Conservation (phyloP, 805 yeast species). For the Candida multigemmis region DNA sequence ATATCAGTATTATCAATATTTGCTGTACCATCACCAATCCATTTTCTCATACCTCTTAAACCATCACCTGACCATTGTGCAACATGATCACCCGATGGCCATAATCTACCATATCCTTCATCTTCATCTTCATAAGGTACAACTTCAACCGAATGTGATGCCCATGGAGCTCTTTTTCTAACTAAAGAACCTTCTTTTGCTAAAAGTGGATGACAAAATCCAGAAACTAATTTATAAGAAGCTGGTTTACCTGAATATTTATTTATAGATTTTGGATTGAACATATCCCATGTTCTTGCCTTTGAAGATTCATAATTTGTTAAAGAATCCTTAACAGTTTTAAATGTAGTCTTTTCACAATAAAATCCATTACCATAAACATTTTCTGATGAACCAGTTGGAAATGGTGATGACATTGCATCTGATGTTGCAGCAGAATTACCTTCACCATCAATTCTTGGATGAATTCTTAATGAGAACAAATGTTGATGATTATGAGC, state of each 20-base stretch:
- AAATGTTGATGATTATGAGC: conserved; percentile 86
- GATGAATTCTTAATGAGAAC: conserved; percentile 70
- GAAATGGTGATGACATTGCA: conserved; percentile 49
- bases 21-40: conserved; percentile 58
- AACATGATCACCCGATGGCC: conserved; percentile 76
- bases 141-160: conserved; percentile 56
- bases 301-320: conserved; percentile 54
- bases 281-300: conserved; percentile 69
- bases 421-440: conserved; percentile 67
- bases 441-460: conserved; percentile 73
- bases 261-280: conserved; percentile 61
- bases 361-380: conserved; percentile 73
- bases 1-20: conserved; percentile 60
- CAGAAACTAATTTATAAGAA: conserved; percentile 68
- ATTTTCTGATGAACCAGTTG: conserved; percentile 60
- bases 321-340: conserved; percentile 58
- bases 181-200: conserved; percentile 71
- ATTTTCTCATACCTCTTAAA: conserved; percentile 52
- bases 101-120: conserved; percentile 47
- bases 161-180: conserved; percentile 79
- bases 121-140: conserved; percentile 57
- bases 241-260: conserved; percentile 68
- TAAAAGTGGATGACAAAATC: conserved; percentile 63
- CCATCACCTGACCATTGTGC: conserved; percentile 72
- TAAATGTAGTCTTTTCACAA: conserved; percentile 56